Base-by-base conservation (phyloP, 2,329 filamentous ascomycete genomes). In the Penicillium sclerotiorum region DNA sequence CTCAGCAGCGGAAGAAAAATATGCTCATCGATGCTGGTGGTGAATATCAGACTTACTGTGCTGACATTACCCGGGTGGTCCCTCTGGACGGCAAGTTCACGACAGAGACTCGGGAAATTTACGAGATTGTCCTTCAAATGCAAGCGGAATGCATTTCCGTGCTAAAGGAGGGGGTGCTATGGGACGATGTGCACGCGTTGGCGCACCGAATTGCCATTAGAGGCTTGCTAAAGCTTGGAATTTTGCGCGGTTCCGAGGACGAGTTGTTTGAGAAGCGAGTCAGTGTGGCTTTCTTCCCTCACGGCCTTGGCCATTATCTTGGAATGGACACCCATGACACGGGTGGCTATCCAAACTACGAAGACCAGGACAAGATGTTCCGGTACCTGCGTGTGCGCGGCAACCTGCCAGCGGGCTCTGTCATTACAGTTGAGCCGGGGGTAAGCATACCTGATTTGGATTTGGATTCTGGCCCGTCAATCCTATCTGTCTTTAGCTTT, bases 371-470 rank as follows among this genome's bases (percentile, higher is more conserved):
- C 68, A 77, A 82, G 28, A 84, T 96, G 80, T 97, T 96, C 74
- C 81, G 84, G 45, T 97, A 96, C 66, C 76, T 99, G 52, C 80
- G 94, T 37, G 86, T 95, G 32, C 79, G 94, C 45, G 87, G 89
- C 11, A 80, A 74, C 18, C 71, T 96, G 40, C 90, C 90, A 0
- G 86, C 85, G 0, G 87, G 88, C 7, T 87, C 87, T 42, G 90
- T 99, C 20, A 86, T 99, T 45, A 99, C 94, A 0, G 93, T 97
- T 32, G 94, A 99, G 76, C 94, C 94, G 11, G 94, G 94, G 40
- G 84, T 89, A 77, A 72, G 84, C 77, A 46, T 27, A 40, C 6
- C 12, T 33, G 8, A 17, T 4, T 36, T 20, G 21, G 25, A 2
- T 28, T 28, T 28, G 6, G 25, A n/a, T n/a, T n/a, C n/a, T n/a